phyloP scores from a whole-genome alignment of 805 yeast genomes.

The Lipomyces kockii region DNA sequence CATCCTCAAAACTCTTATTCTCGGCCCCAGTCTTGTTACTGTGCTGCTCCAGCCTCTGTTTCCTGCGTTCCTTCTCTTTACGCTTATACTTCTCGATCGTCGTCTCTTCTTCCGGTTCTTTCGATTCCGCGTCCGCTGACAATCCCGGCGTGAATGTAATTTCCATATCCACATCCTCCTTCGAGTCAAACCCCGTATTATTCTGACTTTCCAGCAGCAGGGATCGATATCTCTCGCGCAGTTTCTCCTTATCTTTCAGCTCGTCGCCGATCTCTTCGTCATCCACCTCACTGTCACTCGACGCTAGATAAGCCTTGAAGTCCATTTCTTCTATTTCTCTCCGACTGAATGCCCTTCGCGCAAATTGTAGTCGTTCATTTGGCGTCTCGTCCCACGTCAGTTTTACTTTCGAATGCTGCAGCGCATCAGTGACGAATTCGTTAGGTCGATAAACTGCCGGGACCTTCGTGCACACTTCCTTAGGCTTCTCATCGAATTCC shows the following conservation, averaged over 20 bases:
- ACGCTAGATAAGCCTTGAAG: conserved; percentile 86
- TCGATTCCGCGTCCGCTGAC: conserved; percentile 50
- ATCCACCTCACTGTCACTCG: conserved; percentile 65
- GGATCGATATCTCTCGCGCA: conserved; percentile 65
- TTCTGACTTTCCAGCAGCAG: conserved; percentile 49
- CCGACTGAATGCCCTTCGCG: conserved; percentile 82
- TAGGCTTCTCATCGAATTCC: conserved; percentile 78
- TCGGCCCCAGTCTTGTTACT: conserved; percentile 54
- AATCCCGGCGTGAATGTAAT: conserved; percentile 93
- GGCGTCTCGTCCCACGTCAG: conserved; percentile 99
- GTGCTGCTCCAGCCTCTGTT: conserved; percentile 74
- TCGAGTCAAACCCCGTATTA: conserved; percentile 45
- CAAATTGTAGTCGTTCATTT: conserved; percentile 74
- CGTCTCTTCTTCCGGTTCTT: conserved; percentile 58
- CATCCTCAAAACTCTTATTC: conserved; percentile 48
- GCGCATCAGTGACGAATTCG: conserved; percentile 87
- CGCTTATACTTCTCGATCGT: conserved; percentile 80
- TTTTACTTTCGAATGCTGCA: conserved; percentile 94
- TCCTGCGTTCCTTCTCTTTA: conserved; percentile 89
- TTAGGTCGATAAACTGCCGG: conserved; percentile 82
- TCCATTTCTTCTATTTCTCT: conserved; percentile 71
- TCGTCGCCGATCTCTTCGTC: conserved; percentile 48
- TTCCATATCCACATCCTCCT: conserved; percentile 86
- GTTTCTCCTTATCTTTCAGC: conserved; percentile 34
- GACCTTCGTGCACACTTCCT: conserved; percentile 70